Conservation (phyloP, 257 asterid species). For the Eustoma russellianum region DNA sequence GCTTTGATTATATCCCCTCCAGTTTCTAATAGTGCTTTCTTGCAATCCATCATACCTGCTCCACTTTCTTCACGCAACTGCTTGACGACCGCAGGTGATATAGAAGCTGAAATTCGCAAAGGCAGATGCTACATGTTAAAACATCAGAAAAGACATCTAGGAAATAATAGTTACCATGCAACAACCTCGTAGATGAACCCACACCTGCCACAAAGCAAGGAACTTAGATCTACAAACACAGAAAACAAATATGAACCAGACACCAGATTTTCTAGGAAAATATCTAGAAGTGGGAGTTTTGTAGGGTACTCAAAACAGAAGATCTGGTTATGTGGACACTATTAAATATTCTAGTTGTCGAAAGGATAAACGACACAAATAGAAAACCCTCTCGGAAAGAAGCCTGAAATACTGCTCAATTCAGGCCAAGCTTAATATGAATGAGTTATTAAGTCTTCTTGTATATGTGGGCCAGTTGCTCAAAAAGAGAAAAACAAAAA, state of each 20-base stretch:
- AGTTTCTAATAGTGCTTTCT: slow-evolving; percentile 77
- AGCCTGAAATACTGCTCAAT: too few species aligned
- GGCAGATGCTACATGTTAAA: slow-evolving; percentile 1
- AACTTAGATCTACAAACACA: background rate
- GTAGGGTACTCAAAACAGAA: too few species aligned
- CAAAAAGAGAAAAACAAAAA: too few species aligned
- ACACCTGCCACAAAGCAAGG: background rate
- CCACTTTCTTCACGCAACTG: slow-evolving; percentile 91
- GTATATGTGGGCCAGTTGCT: too few species aligned
- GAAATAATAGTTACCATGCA: background rate
- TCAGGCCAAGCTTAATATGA: too few species aligned
- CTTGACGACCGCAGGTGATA: slow-evolving; percentile 90
- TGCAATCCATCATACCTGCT: slow-evolving; percentile 99
- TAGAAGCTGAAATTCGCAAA: slow-evolving; percentile 36
- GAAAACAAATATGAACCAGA: background rate
- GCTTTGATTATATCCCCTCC: slow-evolving; percentile 76
- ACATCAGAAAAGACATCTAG: slow-evolving; percentile 1
- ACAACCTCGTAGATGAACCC: background rate
- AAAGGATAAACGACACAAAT: too few species aligned
- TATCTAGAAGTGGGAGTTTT: too few species aligned
- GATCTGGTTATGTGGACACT: too few species aligned
- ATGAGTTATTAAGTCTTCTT: too few species aligned
- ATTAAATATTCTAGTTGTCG: too few species aligned
- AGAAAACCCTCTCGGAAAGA: too few species aligned
- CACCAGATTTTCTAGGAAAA: background rate